Conservation (phyloP, 257 asterid genomes). For the Solanum paucissectum region DNA sequence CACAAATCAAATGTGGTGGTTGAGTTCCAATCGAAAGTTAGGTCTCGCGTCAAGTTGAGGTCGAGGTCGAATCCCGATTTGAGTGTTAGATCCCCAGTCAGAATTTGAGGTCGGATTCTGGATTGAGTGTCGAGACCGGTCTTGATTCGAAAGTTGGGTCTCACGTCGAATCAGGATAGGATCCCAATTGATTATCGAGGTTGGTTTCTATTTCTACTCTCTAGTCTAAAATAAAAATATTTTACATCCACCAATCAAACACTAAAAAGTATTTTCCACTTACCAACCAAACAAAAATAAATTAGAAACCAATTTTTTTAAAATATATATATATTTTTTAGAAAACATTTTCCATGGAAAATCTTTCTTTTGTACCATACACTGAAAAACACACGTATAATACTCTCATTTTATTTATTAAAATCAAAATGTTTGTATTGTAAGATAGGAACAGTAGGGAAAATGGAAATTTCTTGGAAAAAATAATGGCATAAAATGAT, state of each 20-base stretch:
- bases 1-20: too few species aligned
- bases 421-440: not conserved
- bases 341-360: too few species aligned
- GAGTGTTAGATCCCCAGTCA: not conserved
- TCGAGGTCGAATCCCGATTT: too few species aligned
- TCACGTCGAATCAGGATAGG: not conserved
- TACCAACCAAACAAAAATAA: not conserved
- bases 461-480: not conserved
- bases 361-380: not conserved
- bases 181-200: not conserved
- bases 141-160: not conserved
- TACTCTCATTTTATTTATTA: too few species aligned
- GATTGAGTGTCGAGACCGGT: not conserved
- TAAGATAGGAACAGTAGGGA: not conserved
- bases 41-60: not conserved
- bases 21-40: not conserved
- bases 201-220: not conserved
- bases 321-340: too few species aligned
- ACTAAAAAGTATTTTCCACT: too few species aligned
- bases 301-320: too few species aligned
- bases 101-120: not conserved
- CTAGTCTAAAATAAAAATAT: too few species aligned
- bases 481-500: conserved; percentile 9
- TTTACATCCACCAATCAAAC: too few species aligned
- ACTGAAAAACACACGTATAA: not conserved